Evolutionary conservation across 2,329 filamentous ascomycete genomes (phyloP).

Genomic region (Fusarium keratoplasticum): DNA sequence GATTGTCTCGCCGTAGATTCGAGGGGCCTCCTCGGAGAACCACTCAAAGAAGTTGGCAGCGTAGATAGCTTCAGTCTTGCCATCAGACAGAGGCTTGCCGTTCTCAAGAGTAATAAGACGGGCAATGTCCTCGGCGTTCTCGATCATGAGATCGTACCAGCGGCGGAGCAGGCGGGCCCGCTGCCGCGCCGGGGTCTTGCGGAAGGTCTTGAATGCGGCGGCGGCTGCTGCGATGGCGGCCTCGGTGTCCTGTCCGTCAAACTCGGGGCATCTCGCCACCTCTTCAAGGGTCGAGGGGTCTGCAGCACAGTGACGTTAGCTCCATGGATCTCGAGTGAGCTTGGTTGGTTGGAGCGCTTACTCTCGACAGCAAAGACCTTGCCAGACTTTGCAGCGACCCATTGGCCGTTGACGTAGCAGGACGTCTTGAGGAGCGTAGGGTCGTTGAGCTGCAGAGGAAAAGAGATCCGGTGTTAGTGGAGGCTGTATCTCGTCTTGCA

Average conservation of each 20-base stretch:
- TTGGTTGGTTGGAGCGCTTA: constrained; percentile 46
- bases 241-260: constrained; percentile 75
- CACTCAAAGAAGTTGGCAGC: constrained; percentile 72
- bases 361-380: constrained; percentile 79
- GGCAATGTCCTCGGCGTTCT: constrained; percentile 74
- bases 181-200: constrained; percentile 69
- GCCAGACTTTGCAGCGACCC: constrained; percentile 76
- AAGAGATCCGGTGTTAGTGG: constrained; percentile 20
- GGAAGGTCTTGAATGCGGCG: constrained; percentile 67
- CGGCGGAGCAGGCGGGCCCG: constrained; percentile 70
- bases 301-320: constrained; percentile 44
- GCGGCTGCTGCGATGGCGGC: constrained; percentile 77
- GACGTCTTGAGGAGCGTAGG: constrained; percentile 75
- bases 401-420: constrained; percentile 82
- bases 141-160: constrained; percentile 75
- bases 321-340: not conserved
- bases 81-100: constrained; percentile 74
- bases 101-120: constrained; percentile 78
- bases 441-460: constrained; percentile 64
- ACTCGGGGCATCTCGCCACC: constrained; percentile 79
- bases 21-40: constrained; percentile 73
- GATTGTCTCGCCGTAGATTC: constrained; percentile 59
- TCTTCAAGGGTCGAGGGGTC: constrained; percentile 78
- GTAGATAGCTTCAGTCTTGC: constrained; percentile 67
- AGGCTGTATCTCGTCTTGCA: constrained; percentile 13